These are phyloP conservation scores for Eragrostis nindensis DNA, from an alignment of 176 grass and related monocot genomes.

Conservation along the genomic window DNA sequence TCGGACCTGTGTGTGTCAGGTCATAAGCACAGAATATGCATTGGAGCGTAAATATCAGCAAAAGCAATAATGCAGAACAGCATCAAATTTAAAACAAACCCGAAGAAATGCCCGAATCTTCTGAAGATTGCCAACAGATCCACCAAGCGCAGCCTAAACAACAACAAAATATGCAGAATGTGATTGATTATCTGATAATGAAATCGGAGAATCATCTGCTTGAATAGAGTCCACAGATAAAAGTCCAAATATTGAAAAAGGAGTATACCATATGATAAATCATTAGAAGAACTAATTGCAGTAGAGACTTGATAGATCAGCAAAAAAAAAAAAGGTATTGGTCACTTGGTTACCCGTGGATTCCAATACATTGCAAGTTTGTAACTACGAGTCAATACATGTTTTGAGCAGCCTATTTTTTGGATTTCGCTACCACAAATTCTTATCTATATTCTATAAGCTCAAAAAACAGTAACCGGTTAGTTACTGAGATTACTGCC, in stretches of 20 bases:
- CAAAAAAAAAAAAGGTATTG: neutral
- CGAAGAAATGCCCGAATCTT: conserved; percentile 93
- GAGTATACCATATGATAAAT: conserved; percentile 9
- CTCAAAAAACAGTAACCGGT: neutral
- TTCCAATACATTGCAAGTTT: neutral
- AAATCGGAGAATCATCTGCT: conserved; percentile 17
- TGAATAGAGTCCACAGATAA: conserved; percentile 15
- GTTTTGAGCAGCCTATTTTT: neutral
- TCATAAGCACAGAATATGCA: conserved; percentile 35
- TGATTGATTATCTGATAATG: conserved; percentile 18
- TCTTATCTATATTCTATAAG: neutral
- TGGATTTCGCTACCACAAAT: neutral
- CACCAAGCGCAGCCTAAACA: conserved; percentile 93
- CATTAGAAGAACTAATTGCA: conserved; percentile 12
- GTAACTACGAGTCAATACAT: neutral
- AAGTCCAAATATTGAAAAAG: conserved; percentile 11
- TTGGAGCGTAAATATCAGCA: conserved; percentile 10
- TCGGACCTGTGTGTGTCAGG: conserved; percentile 58
- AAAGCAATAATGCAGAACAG: conserved; percentile 18
- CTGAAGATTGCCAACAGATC: conserved; percentile 89
- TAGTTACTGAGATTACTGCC: neutral
- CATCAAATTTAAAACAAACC: conserved; percentile 57
- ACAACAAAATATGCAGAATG: conserved; percentile 35
- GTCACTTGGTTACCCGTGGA: too few relatives aligned
- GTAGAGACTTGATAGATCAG: conserved; percentile 16